A percentile compares a stretch with the other conserved stretches of the same genome.
Evolutionary conservation across 1,284 basidiomycete species (phyloP).

Genomic region (Athelia psychrophila): DNA sequence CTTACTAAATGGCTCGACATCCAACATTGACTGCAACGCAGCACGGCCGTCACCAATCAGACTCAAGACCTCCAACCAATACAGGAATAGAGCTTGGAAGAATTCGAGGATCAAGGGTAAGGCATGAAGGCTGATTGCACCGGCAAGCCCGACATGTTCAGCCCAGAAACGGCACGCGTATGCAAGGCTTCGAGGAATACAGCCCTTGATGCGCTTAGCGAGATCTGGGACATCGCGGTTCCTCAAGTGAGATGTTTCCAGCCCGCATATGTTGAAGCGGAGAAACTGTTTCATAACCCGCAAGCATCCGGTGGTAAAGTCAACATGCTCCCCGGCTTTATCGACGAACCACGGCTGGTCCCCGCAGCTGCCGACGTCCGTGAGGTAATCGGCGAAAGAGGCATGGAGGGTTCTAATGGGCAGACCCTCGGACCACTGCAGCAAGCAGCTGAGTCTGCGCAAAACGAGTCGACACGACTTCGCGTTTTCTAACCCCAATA

Average conservation of each 20-base stretch:
- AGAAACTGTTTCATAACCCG: conserved; percentile 13
- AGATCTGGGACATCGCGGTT: conserved; percentile 10
- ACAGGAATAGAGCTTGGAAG: background rate
- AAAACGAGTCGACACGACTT: too few species aligned
- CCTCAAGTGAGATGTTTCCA: conserved; percentile 9
- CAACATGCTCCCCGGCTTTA: background rate
- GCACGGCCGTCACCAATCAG: background rate
- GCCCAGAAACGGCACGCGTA: conserved; percentile 5
- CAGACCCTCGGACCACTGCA: too few species aligned
- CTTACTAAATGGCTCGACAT: too few species aligned
- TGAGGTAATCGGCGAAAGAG: too few species aligned
- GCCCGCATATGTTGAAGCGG: conserved; percentile 16
- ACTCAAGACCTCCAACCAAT: background rate
- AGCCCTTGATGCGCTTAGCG: background rate
- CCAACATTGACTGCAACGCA: too few species aligned
- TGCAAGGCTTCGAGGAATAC: conserved; percentile 4
- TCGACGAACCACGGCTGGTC: background rate
- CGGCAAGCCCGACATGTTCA: background rate
- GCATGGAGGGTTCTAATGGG: too few species aligned
- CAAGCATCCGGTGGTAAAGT: conserved; percentile 4
- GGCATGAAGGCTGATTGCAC: background rate
- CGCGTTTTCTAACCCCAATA: too few species aligned
- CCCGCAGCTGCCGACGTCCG: too few species aligned
- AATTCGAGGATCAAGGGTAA: background rate
- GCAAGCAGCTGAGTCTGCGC: too few species aligned